These are phyloP conservation scores for Mortierella sp. DNA, from an alignment of 371 early-diverging fungal genomes.

Conservation along the genomic window DNA sequence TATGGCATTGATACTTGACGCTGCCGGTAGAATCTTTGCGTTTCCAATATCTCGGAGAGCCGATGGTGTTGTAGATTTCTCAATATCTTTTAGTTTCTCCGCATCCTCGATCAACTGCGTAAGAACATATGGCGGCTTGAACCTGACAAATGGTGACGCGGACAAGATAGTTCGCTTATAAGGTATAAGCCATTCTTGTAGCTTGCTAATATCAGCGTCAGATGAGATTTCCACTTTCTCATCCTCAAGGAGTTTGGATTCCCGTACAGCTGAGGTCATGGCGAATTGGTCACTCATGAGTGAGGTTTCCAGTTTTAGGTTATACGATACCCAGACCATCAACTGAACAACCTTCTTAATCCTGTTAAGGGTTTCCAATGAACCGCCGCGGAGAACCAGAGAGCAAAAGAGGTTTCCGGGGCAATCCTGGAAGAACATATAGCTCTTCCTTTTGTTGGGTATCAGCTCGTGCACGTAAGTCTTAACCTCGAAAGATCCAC, in stretches of 20 bases:
- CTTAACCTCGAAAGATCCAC: conserved; percentile 79
- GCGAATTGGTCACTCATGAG: conserved; percentile 81
- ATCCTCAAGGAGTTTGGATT: conserved; percentile 29
- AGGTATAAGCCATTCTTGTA: conserved; percentile 48
- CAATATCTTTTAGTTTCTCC: conserved; percentile 56
- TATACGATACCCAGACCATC: conserved; percentile 86
- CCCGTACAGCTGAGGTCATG: conserved; percentile 56
- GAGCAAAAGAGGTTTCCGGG: conserved; percentile 85
- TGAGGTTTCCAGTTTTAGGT: conserved; percentile 86
- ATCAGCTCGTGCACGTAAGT: conserved; percentile 83
- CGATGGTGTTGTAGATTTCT: conserved; percentile 27
- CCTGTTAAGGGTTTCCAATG: conserved; percentile 65
- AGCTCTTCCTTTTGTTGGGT: conserved; percentile 84
- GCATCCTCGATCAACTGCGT: conserved; percentile 76
- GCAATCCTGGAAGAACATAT: conserved; percentile 89
- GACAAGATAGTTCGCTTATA: conserved; percentile 81
- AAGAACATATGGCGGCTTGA: conserved; percentile 87
- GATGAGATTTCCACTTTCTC: conserved; percentile 27
- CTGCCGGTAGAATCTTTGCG: conserved; percentile 35
- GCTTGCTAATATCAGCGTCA: conserved; percentile 27
- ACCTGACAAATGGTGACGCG: conserved; percentile 82
- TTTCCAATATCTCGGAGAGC: conserved; percentile 46
- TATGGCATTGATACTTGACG: conserved; percentile 23
- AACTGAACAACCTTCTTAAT: conserved; percentile 85
- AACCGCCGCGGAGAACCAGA: conserved; percentile 89